Evolutionary conservation across 371 early-diverging fungal genomes (phyloP), one percentile per base, ranked within the genome.

Genomic region (Saksenaea oblongispora): DNA sequence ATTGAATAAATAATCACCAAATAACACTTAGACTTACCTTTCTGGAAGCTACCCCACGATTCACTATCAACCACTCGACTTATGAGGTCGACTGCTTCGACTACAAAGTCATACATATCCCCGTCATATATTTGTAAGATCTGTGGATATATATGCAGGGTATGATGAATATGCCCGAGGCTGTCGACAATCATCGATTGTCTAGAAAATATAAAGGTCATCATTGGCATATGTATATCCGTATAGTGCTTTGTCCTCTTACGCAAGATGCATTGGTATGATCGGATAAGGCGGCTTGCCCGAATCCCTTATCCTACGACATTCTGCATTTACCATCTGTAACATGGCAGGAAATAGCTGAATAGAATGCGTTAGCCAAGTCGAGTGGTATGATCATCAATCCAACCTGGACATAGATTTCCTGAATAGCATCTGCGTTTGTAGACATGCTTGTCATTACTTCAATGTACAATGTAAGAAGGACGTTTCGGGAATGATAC

Each of bases 81-180:
- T 5, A 47, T 47, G 9, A 47, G 51, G 5, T 47, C 51, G 51
- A 47, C 51, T 11, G 51, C 51, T 47, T 47, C 51, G 2, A 1
- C 51, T 10, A 47, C 51, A 47, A 47, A 47, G 22, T 47, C 51
- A 47, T 47, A 47, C 51, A 47, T 47, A 47, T 47, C 51, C 10
- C 51, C 51, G 11, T 47, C 51, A 47, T 47, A 47, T 47, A 47
- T 22, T 22, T 18, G 24, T 8, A 47, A 22, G 5, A 47, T 47
- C 11, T 47, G 51, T 47, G 51, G 51, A 22, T 47, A 47, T 22
- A 47, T 47, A 22, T 22, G 17, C 22, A 47, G 51, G 2, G 51
- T 47, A 10, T 22, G n/a, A 22, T 22, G 51, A 18, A 47, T 47
- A 47, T 47, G 51, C 22, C 51, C 51, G 11, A 47, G 51, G 5